Base-by-base conservation (phyloP, 441 rosid genomes). In the Mallotus repandus region DNA sequence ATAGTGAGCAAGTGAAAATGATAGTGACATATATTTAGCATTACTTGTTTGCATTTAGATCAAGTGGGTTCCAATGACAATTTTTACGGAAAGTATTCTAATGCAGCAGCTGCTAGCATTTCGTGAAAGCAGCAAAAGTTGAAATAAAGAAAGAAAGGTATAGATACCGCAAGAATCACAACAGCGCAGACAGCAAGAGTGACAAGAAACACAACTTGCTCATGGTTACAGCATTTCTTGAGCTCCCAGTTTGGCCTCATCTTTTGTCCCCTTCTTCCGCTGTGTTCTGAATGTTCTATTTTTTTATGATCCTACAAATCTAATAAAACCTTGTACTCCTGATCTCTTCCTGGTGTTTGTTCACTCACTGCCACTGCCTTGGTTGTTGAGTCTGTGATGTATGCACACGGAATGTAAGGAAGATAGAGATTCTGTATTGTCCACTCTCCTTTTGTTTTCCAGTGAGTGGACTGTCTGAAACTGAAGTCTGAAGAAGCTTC, bases 241-340 rank as follows among this genome's bases (percentile, higher is more conserved):
- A 91, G 89, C 84, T 88, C 96, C 98, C 98, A 91, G 71, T 90
- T 84, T 35, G 95, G 89, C 74, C 78, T 79, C 79, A 38, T 79
- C 19, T 32, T 49, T 54, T 32, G 59, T 16, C 29, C 25, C 41
- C 41, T 11, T 64, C 7, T 13, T 10, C 14, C 9, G 43, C 21
- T 7, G 21, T 25, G 32, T 7, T 22, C 18, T 63, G 7, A 53
- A 29, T 29, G 32, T 29, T 29, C 32, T 29, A 7, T 49, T 10
- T 49, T 49, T 10, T 8, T 49, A 49, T 49, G 57, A 53, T 55
- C 67, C 43, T 35, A 29, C 67, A 60, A 71, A 35, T 52, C 38
- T 6, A 60, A 53, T 5, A 5, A 19, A 19, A 46, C 3, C 19
- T 63, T 9, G 43, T 38, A 38, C 41, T 38, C 55, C 55, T 57